Evolutionary conservation across 176 grass and related monocot genomes (phyloP).

Genomic region (Bonia amplexicaulis): DNA sequence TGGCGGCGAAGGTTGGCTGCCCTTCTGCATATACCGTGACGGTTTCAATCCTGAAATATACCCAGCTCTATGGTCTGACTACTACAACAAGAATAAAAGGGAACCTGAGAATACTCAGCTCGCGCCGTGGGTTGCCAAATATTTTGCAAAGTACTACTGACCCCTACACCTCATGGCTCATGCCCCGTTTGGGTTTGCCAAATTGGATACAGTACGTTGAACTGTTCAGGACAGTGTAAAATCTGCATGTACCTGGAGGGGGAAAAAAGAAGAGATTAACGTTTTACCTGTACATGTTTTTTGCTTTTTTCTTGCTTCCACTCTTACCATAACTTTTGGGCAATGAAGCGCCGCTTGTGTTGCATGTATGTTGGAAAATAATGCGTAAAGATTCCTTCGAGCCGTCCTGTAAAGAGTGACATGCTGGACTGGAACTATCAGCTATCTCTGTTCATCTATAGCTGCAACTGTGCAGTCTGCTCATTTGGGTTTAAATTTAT

Average conservation of each 20-base stretch:
- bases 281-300: slow-evolving; percentile 51
- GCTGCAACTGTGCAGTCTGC: neutral
- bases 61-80: slow-evolving; percentile 77
- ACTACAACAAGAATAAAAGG: slow-evolving; percentile 78
- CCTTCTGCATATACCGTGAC: slow-evolving; percentile 82
- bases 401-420: slow-evolving; percentile 23
- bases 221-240: slow-evolving; percentile 14
- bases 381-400: slow-evolving; percentile 48
- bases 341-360: slow-evolving; percentile 26
- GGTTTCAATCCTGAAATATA: slow-evolving; percentile 68
- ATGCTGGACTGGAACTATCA: slow-evolving; percentile 26
- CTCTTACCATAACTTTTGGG: slow-evolving; percentile 29
- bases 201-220: slow-evolving; percentile 11
- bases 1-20: slow-evolving; percentile 64
- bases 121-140: slow-evolving; percentile 85
- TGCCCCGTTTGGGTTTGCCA: neutral
- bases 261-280: neutral
- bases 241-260: slow-evolving; percentile 17
- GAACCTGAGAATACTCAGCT: slow-evolving; percentile 86
- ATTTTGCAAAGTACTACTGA: slow-evolving; percentile 63
- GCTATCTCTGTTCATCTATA: neutral
- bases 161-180: neutral
- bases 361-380: slow-evolving; percentile 44
- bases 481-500: too few relatives aligned
- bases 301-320: slow-evolving; percentile 17